phyloP scores from a whole-genome alignment of 208 protist species.

The Acanthamoeba sp. region DNA sequence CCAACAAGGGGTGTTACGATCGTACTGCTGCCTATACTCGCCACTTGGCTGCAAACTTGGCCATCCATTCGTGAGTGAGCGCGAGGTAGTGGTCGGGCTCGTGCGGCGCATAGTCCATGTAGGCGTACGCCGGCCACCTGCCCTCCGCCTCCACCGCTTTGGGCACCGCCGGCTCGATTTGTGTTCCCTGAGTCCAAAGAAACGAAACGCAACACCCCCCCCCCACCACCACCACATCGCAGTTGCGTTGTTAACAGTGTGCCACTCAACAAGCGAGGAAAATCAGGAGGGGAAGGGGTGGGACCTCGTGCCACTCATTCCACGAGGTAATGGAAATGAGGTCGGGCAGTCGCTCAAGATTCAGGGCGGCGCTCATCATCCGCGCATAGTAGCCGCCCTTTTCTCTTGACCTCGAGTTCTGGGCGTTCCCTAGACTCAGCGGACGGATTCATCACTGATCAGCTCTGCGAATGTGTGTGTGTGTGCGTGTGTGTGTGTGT shows the following conservation, averaged over 20 bases:
- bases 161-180: slow-evolving; percentile 52
- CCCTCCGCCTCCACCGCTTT: background rate
- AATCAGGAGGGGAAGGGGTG: background rate
- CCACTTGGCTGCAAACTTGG: background rate
- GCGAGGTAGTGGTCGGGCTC: slow-evolving; percentile 15
- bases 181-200: background rate
- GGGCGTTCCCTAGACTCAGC: slow-evolving; percentile 47
- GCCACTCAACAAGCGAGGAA: background rate
- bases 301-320: slow-evolving; percentile 63
- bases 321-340: slow-evolving; percentile 32
- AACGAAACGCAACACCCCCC: too few species aligned
- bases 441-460: too few species aligned
- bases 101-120: slow-evolving; percentile 24
- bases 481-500: background rate
- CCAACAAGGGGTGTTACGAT: too few species aligned
- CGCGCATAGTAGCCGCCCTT: background rate
- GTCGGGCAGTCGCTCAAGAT: background rate
- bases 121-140: background rate
- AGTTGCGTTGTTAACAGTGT: background rate
- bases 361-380: background rate
- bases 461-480: too few species aligned
- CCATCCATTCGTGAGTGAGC: background rate
- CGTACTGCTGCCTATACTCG: background rate
- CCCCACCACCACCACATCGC: background rate
- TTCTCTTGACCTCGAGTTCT: background rate